Evolutionary conservation across 1,284 basidiomycete species (phyloP).

Genomic region (Leccinum angustisporum): DNA sequence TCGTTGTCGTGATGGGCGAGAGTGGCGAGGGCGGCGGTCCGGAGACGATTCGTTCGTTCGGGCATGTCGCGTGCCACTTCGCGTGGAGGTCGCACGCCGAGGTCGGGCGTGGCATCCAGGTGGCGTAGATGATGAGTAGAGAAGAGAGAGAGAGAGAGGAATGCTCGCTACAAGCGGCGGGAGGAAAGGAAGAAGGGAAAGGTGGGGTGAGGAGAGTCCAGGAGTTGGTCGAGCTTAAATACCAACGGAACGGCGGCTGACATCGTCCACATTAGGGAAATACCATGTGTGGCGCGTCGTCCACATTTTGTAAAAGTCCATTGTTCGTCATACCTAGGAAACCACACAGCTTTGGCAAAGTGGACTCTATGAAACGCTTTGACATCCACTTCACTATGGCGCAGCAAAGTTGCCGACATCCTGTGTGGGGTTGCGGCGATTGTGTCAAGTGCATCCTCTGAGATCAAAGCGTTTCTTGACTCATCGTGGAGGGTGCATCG

Average conservation of each 20-base stretch:
- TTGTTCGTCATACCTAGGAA: slow-evolving; percentile 4
- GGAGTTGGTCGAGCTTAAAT: slow-evolving; percentile 15
- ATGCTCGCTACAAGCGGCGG: not conserved
- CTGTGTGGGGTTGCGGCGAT: not conserved
- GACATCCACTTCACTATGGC: slow-evolving; percentile 3
- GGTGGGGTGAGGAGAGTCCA: not conserved
- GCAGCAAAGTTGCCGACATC: not conserved
- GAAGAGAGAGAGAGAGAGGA: not conserved
- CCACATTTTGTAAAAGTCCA: not conserved
- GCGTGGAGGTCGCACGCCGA: not conserved
- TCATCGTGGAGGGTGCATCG: not conserved
- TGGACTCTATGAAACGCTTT: slow-evolving; percentile 5
- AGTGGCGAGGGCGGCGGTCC: not conserved
- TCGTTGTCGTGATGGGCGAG: not conserved
- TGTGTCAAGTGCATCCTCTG: not conserved
- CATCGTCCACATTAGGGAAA: slow-evolving; percentile 2
- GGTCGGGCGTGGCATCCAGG: slow-evolving; percentile 8
- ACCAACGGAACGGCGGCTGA: slow-evolving; percentile 19
- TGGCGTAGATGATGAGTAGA: not conserved
- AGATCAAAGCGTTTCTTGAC: not conserved
- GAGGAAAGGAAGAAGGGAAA: not conserved
- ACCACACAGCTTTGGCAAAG: slow-evolving; percentile 1
- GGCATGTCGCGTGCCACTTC: slow-evolving; percentile 13
- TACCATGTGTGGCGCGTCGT: slow-evolving; percentile 3
- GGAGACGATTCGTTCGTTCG: not conserved